These are phyloP conservation scores for Daucus carota DNA, from an alignment of 129 eudicot genomes.

Conservation along the genomic window DNA sequence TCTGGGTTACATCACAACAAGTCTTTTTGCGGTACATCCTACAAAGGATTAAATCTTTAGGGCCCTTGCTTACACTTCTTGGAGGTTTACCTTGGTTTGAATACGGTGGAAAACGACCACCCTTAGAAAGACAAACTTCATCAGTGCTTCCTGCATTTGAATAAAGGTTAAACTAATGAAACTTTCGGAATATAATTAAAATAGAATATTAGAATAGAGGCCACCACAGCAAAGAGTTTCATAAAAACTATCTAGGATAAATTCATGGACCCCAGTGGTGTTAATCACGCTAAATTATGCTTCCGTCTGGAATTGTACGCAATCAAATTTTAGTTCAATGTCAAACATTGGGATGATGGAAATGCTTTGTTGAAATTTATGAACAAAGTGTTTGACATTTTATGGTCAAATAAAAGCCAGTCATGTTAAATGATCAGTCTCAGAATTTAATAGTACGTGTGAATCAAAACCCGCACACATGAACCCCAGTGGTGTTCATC, in stretches of 20 bases:
- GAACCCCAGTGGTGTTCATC: no score
- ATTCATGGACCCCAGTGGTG: neutral
- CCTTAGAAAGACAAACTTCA: slow-evolving; percentile 80
- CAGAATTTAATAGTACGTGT: neutral
- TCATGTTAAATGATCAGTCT: neutral
- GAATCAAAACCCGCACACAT: neutral
- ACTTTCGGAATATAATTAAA: neutral
- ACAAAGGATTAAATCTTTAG: slow-evolving; percentile 79
- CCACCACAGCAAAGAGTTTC: neutral
- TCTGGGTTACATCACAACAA: slow-evolving; percentile 94
- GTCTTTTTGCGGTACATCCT: slow-evolving; percentile 80
- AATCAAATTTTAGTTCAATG: no score
- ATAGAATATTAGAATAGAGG: neutral
- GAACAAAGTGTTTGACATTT: neutral
- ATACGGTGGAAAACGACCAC: slow-evolving; percentile 83
- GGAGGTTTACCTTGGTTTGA: slow-evolving; percentile 80
- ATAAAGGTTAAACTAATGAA: slow-evolving; percentile 4
- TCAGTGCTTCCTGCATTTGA: slow-evolving; percentile 54
- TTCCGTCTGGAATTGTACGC: no score
- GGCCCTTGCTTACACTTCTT: slow-evolving; percentile 65
- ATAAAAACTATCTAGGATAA: neutral
- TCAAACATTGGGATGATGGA: neutral
- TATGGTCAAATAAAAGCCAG: neutral
- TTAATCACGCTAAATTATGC: no score
- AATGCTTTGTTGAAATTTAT: no score